A percentile compares a stretch with the other conserved stretches of the same genome.
Conservation (phyloP, 768 basidiomycete species). For the Tricholoma terreum region DNA sequence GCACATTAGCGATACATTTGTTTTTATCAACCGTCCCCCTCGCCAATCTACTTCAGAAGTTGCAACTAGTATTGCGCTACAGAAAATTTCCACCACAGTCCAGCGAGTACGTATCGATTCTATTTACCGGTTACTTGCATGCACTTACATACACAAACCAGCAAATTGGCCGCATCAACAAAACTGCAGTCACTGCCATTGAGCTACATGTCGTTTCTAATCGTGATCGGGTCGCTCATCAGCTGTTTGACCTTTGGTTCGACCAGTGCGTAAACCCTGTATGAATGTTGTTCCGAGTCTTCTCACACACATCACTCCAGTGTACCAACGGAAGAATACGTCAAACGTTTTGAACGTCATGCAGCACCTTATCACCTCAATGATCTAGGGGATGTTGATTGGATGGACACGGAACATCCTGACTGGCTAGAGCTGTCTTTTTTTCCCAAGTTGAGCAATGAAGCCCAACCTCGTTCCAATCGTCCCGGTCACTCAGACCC, state of each 20-base stretch:
- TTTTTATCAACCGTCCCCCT: slow-evolving; percentile 53
- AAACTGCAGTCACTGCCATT: slow-evolving; percentile 47
- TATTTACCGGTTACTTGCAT: neutral
- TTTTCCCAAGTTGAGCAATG: slow-evolving; percentile 22
- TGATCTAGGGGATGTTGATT: slow-evolving; percentile 38
- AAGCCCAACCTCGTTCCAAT: slow-evolving; percentile 10
- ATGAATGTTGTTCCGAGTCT: neutral
- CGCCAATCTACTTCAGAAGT: slow-evolving; percentile 44
- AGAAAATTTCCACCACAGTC: slow-evolving; percentile 55
- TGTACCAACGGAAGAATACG: slow-evolving; percentile 43
- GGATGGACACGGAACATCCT: slow-evolving; percentile 28
- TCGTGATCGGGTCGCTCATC: slow-evolving; percentile 61
- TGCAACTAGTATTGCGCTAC: slow-evolving; percentile 56
- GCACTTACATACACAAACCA: slow-evolving; percentile 17
- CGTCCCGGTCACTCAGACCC: slow-evolving; percentile 10
- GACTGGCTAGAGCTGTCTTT: slow-evolving; percentile 27
- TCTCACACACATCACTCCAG: slow-evolving; percentile 22
- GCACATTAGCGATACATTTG: slow-evolving; percentile 49
- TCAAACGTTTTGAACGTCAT: slow-evolving; percentile 46
- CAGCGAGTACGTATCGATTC: slow-evolving; percentile 38
- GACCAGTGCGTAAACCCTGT: slow-evolving; percentile 48
- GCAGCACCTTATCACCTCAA: slow-evolving; percentile 40
- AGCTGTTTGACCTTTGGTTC: slow-evolving; percentile 65
- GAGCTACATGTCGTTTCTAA: slow-evolving; percentile 72
- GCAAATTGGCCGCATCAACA: slow-evolving; percentile 61